Percentiles rank a stretch among this genome's conserved stretches.
Evolutionary conservation across 192 early-diverging fungal genomes (phyloP).

Genomic region (Spizellomyces sp.): DNA sequence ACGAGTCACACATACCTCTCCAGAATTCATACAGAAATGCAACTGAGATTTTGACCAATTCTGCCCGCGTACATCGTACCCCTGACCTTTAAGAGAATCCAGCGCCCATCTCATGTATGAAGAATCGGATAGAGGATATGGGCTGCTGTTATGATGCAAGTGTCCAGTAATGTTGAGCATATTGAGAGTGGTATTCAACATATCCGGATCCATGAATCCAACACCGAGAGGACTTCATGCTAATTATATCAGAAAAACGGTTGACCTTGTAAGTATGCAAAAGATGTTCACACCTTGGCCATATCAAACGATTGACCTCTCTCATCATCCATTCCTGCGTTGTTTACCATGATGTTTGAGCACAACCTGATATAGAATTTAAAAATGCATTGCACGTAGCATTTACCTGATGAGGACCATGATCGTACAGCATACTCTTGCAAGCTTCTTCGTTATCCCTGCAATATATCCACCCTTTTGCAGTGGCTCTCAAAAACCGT

Average conservation of each 20-base stretch:
- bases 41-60: constrained; percentile 4
- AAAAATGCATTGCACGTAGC: not conserved
- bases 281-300: constrained; percentile 11
- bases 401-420: constrained; percentile 20
- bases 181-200: not conserved
- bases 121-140: constrained; percentile 11
- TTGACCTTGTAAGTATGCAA: not conserved
- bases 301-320: constrained; percentile 24
- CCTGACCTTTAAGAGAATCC: not conserved
- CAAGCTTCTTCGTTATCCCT: constrained; percentile 12
- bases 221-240: constrained; percentile 6
- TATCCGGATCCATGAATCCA: constrained; percentile 7
- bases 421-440: constrained; percentile 12
- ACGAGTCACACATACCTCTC: not conserved
- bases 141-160: not conserved
- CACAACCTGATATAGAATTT: not conserved
- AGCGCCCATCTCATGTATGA: constrained; percentile 20
- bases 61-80: not conserved
- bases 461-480: constrained; percentile 24
- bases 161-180: not conserved
- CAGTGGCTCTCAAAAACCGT: constrained; percentile 13
- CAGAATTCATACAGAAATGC: constrained; percentile 21
- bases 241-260: not conserved
- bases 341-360: not conserved
- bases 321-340: constrained; percentile 24